Conservation (phyloP, 345 rosid species). For the Brassica cretica region DNA sequence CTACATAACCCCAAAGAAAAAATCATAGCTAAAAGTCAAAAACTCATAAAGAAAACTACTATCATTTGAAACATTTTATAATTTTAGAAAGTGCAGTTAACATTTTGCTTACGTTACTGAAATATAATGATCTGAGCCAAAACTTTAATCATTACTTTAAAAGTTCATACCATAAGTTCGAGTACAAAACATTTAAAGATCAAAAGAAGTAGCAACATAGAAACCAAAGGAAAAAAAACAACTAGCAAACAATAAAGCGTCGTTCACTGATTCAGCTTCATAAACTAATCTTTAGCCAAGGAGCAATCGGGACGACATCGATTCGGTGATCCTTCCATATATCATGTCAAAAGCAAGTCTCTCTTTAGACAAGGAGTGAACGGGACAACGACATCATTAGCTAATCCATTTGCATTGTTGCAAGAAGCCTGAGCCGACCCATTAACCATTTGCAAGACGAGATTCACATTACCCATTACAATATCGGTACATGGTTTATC, state of each 20-base stretch:
- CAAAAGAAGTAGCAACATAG: background rate
- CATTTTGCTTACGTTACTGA: no score
- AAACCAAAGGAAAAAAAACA: background rate
- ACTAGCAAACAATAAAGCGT: background rate
- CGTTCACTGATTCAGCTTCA: constrained; percentile 9
- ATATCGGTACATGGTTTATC: constrained; percentile 58
- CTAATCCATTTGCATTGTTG: constrained; percentile 28
- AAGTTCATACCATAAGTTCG: background rate
- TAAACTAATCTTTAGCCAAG: background rate
- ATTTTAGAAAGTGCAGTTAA: no score
- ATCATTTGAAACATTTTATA: no score
- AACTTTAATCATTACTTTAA: background rate
- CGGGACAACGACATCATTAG: constrained; percentile 28
- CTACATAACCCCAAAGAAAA: no score
- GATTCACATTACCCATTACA: constrained; percentile 51
- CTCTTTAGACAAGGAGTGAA: constrained; percentile 28
- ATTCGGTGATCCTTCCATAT: background rate
- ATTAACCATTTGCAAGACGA: constrained; percentile 25
- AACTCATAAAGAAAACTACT: no score
- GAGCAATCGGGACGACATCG: constrained; percentile 5
- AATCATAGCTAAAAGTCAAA: no score
- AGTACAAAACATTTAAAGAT: background rate
- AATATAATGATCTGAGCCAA: background rate
- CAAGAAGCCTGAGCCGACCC: constrained; percentile 30
- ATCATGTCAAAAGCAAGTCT: background rate